These are phyloP conservation scores for Colletotrichum destructivum DNA, from an alignment of 2,329 filamentous ascomycete species.

Conservation along the genomic window DNA sequence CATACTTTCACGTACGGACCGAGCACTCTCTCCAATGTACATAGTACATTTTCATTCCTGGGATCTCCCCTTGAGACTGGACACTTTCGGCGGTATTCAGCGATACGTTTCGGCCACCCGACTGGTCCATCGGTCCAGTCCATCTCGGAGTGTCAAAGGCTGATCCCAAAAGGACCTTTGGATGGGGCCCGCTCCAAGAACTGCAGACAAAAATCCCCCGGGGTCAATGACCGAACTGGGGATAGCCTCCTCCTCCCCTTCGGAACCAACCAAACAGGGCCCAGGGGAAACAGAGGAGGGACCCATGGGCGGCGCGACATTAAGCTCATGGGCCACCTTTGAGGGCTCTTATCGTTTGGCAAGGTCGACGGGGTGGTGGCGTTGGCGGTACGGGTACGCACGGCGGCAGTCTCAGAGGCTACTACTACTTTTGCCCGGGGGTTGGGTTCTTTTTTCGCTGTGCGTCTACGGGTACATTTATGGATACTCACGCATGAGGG, in stretches of 20 bases:
- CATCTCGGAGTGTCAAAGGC: background rate
- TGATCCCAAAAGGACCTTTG: conserved; percentile 26
- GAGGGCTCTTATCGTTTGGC: conserved; percentile 40
- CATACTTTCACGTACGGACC: background rate
- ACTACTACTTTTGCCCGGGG: conserved; percentile 7
- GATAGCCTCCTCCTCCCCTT: conserved; percentile 7
- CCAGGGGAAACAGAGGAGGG: too few relatives aligned
- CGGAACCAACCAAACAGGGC: conserved; percentile 32
- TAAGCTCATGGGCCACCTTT: conserved; percentile 37
- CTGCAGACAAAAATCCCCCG: conserved; percentile 43
- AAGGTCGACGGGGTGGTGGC: conserved; percentile 26
- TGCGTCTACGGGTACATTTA: background rate
- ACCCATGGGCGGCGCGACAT: conserved; percentile 23
- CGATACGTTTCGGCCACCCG: conserved; percentile 27
- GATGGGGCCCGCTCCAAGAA: conserved; percentile 38
- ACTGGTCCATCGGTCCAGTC: conserved; percentile 16
- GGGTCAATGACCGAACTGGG: conserved; percentile 30
- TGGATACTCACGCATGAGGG: background rate
- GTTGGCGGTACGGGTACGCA: background rate
- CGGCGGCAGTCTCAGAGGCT: background rate
- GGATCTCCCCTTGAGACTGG: conserved; percentile 5
- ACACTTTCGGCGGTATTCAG: conserved; percentile 39
- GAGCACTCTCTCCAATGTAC: conserved; percentile 1
- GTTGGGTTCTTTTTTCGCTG: background rate
- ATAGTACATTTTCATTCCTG: background rate